These are phyloP conservation scores for Rhizopogon roseolus DNA, from an alignment of 768 basidiomycete species.

Conservation along the genomic window DNA sequence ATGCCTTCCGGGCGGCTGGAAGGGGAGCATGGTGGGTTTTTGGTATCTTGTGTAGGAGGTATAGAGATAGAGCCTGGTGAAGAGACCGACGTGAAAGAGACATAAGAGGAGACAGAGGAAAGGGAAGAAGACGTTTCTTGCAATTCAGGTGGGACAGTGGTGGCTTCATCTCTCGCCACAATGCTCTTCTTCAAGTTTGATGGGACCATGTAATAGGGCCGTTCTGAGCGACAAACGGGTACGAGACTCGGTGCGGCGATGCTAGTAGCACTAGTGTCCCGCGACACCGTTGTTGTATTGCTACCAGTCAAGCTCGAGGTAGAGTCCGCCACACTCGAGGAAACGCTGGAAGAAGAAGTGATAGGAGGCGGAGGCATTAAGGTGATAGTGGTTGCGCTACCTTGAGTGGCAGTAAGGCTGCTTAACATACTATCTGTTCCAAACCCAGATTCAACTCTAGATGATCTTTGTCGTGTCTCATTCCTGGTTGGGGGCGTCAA, in stretches of 20 bases:
- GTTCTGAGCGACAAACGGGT: not conserved
- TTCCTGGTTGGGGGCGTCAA: not conserved
- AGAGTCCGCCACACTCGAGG: not conserved
- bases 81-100: not conserved
- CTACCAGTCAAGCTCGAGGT: not conserved
- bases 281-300: not conserved
- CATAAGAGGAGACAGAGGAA: not conserved
- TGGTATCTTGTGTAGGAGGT: not conserved
- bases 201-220: not conserved
- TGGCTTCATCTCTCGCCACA: not conserved
- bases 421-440: slow-evolving; percentile 10
- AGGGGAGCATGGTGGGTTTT: not conserved
- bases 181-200: not conserved
- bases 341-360: not conserved
- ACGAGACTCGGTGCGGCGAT: not conserved
- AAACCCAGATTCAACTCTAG: not conserved
- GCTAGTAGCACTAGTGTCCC: not conserved
- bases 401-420: not conserved
- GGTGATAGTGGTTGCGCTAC: not conserved
- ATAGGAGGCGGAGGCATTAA: not conserved
- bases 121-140: slow-evolving; percentile 1
- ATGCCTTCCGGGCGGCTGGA: no score
- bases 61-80: not conserved
- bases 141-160: not conserved
- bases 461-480: not conserved